Conservation (phyloP, 2,329 filamentous ascomycete species). For the Dactylonectria macrodidyma region DNA sequence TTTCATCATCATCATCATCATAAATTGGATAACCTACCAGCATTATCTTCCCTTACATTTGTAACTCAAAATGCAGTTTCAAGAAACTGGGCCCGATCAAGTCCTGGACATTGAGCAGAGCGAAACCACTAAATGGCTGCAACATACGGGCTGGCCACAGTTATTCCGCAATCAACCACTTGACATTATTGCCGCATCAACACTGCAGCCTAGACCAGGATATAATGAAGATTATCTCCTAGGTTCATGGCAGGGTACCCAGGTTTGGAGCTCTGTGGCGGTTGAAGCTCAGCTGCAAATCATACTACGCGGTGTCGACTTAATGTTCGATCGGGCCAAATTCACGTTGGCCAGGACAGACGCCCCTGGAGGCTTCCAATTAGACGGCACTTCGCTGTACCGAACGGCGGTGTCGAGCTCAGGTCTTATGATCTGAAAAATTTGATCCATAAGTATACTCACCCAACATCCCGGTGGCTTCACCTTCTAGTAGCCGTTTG, state of each 20-base stretch:
- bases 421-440: too few relatives aligned
- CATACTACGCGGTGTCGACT: not conserved
- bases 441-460: too few relatives aligned
- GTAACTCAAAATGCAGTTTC: not conserved
- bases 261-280: not conserved
- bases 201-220: conserved; percentile 10
- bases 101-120: conserved; percentile 12
- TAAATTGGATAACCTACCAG: not conserved
- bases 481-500: too few relatives aligned
- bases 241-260: conserved; percentile 2
- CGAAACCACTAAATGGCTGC: conserved; percentile 21
- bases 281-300: conserved; percentile 5
- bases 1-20: conserved; percentile 5
- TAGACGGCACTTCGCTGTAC: too few relatives aligned
- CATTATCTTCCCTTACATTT: conserved; percentile 4
- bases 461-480: too few relatives aligned
- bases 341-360: not conserved
- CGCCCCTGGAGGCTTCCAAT: too few relatives aligned
- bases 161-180: conserved; percentile 17
- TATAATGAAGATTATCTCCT: conserved; percentile 8
- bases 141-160: conserved; percentile 11
- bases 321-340: not conserved
- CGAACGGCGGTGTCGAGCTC: too few relatives aligned
- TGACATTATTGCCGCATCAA: conserved; percentile 16
- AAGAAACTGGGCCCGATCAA: not conserved